Evolutionary conservation across 164 flowering plant species (phyloP).

Genomic region (Pachysandra terminalis): DNA sequence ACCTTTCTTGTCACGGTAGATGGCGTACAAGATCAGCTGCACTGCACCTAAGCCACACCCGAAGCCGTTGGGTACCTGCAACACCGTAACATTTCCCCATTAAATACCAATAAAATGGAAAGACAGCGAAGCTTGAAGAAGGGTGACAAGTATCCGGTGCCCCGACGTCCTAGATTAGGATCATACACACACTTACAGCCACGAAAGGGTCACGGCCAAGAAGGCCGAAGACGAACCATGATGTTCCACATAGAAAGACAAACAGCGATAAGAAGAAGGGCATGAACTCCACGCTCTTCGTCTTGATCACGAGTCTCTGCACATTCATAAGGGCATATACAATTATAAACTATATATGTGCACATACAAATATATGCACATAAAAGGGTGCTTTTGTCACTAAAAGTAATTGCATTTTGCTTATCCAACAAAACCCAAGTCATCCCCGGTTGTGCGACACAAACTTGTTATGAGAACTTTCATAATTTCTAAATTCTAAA

Average conservation of each 20-base stretch:
- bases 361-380: no score
- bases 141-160: no score
- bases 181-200: slow-evolving; percentile 53
- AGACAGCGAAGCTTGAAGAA: no score
- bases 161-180: no score
- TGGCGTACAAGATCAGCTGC: slow-evolving; percentile 76
- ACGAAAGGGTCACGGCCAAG: slow-evolving; percentile 58
- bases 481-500: no score
- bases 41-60: slow-evolving; percentile 66
- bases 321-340: background rate
- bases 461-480: no score
- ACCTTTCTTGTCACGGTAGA: slow-evolving; percentile 45
- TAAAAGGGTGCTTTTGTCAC: no score
- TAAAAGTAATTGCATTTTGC: no score
- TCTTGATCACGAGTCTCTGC: slow-evolving; percentile 57
- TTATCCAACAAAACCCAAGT: no score
- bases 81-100: background rate
- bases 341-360: no score
- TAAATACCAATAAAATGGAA: no score
- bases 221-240: slow-evolving; percentile 59
- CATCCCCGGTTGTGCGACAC: no score
- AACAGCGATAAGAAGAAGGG: slow-evolving; percentile 63
- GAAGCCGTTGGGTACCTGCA: slow-evolving; percentile 80
- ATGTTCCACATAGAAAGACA: slow-evolving; percentile 61
- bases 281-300: slow-evolving; percentile 72